These are phyloP conservation scores for Nitzschia palea DNA, from an alignment of 108 stramenopile species.

Conservation along the genomic window DNA sequence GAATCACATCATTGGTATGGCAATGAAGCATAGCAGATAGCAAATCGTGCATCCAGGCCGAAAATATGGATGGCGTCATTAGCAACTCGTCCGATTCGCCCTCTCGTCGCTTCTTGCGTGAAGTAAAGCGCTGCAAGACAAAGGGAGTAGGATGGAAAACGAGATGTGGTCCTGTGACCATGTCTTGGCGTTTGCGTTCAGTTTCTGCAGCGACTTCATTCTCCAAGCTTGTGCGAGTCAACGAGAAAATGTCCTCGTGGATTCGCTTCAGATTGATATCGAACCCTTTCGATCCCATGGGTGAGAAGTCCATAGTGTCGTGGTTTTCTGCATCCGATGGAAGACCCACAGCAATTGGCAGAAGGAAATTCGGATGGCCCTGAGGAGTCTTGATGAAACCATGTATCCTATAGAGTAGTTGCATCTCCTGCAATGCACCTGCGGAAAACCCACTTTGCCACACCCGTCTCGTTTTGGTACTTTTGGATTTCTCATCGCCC, in stretches of 20 bases:
- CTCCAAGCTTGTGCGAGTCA: slow-evolving; percentile 59
- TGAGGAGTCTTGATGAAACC: slow-evolving; percentile 73
- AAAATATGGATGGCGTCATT: slow-evolving; percentile 59
- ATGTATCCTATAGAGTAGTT: slow-evolving; percentile 73
- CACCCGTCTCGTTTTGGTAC: slow-evolving; percentile 31
- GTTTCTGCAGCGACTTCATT: slow-evolving; percentile 55
- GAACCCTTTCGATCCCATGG: slow-evolving; percentile 1
- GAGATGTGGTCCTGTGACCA: slow-evolving; percentile 62
- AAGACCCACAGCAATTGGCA: slow-evolving; percentile 75
- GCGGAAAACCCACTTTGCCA: slow-evolving; percentile 76
- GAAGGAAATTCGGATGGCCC: slow-evolving; percentile 86
- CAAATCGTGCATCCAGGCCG: slow-evolving; percentile 77
- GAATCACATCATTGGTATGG: slow-evolving; percentile 72
- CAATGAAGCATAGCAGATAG: slow-evolving; percentile 78
- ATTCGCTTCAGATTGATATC: slow-evolving; percentile 33
- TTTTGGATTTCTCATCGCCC: neutral
- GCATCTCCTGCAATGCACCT: slow-evolving; percentile 85
- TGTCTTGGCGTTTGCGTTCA: slow-evolving; percentile 53
- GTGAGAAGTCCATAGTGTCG: neutral
- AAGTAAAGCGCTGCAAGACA: slow-evolving; percentile 66
- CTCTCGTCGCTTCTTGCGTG: slow-evolving; percentile 46
- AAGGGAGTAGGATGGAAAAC: slow-evolving; percentile 81
- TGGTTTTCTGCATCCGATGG: slow-evolving; percentile 35
- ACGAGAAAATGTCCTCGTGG: slow-evolving; percentile 72
- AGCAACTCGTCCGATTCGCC: slow-evolving; percentile 19